Evolutionary conservation across 352 stramenopile genomes (phyloP).

Genomic region (Phytophthora capsici): DNA sequence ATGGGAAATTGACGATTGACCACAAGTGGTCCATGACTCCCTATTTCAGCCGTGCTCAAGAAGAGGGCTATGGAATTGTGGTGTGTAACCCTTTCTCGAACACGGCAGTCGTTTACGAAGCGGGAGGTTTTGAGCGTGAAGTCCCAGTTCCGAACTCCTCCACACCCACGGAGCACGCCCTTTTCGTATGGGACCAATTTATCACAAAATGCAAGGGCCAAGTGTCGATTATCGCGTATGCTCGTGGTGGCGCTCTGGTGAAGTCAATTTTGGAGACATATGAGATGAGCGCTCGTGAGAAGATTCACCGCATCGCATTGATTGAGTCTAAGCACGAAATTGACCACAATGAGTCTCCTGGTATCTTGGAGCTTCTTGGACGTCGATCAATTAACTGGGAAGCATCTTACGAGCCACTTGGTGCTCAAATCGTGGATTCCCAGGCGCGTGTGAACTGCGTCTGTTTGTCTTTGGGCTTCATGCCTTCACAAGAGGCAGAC

Average conservation of each 20-base stretch:
- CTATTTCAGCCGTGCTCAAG: constrained; percentile 85
- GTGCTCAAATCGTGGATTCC: constrained; percentile 86
- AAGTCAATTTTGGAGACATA: constrained; percentile 87
- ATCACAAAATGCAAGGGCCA: constrained; percentile 83
- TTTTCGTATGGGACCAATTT: constrained; percentile 90
- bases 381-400: constrained; percentile 91
- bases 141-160: constrained; percentile 87
- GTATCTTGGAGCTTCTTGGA: constrained; percentile 82
- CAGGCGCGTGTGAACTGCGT: constrained; percentile 88
- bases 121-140: constrained; percentile 84
- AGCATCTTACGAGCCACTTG: constrained; percentile 81
- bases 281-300: constrained; percentile 74
- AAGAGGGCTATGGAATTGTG: constrained; percentile 87
- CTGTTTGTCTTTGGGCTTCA: constrained; percentile 85
- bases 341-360: constrained; percentile 75
- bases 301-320: constrained; percentile 83
- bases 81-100: constrained; percentile 91
- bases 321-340: constrained; percentile 92
- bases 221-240: constrained; percentile 87
- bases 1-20: constrained; percentile 61
- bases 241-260: constrained; percentile 77
- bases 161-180: constrained; percentile 84
- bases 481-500: constrained; percentile 71
- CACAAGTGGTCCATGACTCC: constrained; percentile 91
- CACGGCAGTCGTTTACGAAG: constrained; percentile 89